These are phyloP conservation scores for Anthostomella pinea DNA, from an alignment of 2,329 filamentous ascomycete genomes.

Conservation along the genomic window DNA sequence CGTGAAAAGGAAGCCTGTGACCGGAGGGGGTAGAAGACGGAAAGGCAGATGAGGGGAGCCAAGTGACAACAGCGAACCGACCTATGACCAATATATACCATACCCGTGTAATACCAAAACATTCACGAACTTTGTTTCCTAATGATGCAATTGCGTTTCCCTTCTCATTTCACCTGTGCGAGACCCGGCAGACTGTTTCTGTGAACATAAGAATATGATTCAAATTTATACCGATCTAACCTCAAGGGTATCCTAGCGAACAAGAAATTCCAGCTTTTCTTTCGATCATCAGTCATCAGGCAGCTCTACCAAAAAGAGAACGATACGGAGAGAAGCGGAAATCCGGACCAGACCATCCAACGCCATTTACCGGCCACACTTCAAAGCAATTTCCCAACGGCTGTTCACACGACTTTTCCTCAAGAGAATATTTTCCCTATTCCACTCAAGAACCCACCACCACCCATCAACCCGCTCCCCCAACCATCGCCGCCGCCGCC, in stretches of 20 bases:
- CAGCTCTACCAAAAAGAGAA: not conserved
- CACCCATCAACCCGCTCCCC: constrained; percentile 23
- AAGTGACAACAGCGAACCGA: constrained; percentile 6
- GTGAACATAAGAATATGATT: not conserved
- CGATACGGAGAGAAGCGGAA: constrained; percentile 1
- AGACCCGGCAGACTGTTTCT: not conserved
- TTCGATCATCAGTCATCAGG: constrained; percentile 1
- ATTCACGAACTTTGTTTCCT: constrained; percentile 18
- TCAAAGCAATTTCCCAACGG: constrained; percentile 4
- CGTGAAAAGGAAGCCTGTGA: constrained; percentile 39
- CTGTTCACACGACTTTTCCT: constrained; percentile 5
- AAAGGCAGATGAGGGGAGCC: constrained; percentile 30
- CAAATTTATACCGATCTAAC: constrained; percentile 1
- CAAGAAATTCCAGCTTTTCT: not conserved
- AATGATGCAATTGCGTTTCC: constrained; percentile 13
- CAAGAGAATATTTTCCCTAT: constrained; percentile 45
- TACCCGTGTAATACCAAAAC: constrained; percentile 18
- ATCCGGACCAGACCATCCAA: constrained; percentile 4
- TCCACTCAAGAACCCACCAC: constrained; percentile 34
- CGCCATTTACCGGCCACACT: constrained; percentile 7
- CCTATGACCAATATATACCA: constrained; percentile 10
- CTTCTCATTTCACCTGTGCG: not conserved
- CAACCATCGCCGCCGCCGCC: constrained; percentile 28
- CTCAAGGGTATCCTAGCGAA: constrained; percentile 4
- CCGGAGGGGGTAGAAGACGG: constrained; percentile 22